Base-by-base conservation (phyloP, 345 rosid genomes). In the Pseudoturritis turrita region DNA sequence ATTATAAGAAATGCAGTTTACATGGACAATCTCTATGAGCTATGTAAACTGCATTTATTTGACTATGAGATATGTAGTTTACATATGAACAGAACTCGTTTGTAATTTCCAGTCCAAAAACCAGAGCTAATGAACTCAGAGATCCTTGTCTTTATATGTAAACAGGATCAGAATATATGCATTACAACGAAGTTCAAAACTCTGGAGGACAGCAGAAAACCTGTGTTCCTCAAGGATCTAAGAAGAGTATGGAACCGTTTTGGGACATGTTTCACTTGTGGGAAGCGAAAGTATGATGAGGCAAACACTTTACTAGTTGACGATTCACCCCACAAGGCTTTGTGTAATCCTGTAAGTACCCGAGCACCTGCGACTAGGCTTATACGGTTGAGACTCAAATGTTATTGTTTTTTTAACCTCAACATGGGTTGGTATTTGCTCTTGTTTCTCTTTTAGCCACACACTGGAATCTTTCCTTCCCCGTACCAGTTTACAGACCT, bases 271-370 rank as follows among this genome's bases (percentile, higher is more conserved):
- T 73, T 81, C 36, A 83, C 88, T 26, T 88, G 89, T 87, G 79
- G 80, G 73, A 85, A 76, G 59, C 86, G 83, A 28, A 77, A 78
- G 70, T 95, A 80, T 44, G 75, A 87, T 71, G 89, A 87, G 77
- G 78, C 87, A 52, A 91, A 95, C 78, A 95, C 99, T 5, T 74
- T 89, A 61, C 62, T 91, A 69, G 45, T 91, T 78, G 97, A 91
- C 57, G 99, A 94, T 77, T 91, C 96, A 31, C 96, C 96, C 1
- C 82, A 95, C 74, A 95, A 94, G 71, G 89, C 96, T 23, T 78
- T 94, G 78, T 86, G 86, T 66, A 94, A 94, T 82, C 91, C 96
- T 17, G 96, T 94, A 76, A 78, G 78, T 70, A 44, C 47, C 58
- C 5, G 9, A 46, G 35, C 55, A 47, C 44, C 23, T 59, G 31